A percentile compares a stretch with the other conserved stretches of the same genome.
phyloP scores from a whole-genome alignment of 2,329 filamentous ascomycete species.

The Alternaria viburni region DNA sequence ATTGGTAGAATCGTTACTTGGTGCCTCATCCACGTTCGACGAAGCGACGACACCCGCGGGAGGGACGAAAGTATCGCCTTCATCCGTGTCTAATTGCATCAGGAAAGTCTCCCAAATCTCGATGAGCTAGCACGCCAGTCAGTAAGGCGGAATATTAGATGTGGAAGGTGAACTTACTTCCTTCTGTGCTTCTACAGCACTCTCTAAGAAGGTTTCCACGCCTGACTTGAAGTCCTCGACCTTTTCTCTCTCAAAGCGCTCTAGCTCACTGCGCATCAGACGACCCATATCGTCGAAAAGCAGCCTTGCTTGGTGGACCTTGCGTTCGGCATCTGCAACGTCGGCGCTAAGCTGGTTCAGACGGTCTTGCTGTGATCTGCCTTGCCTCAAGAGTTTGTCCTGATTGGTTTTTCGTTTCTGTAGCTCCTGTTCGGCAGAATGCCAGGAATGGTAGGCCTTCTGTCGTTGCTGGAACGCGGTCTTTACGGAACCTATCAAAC shows the following conservation, averaged over 20 bases:
- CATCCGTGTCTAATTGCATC: conserved; percentile 92
- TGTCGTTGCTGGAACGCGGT: conserved; percentile 90
- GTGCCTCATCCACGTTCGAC: conserved; percentile 21
- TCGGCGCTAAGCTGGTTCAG: conserved; percentile 91
- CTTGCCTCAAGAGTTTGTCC: conserved; percentile 93
- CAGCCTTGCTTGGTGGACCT: conserved; percentile 86
- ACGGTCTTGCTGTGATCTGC: conserved; percentile 93
- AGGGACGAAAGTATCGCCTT: conserved; percentile 61
- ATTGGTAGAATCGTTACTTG: conserved; percentile 15
- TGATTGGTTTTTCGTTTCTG: conserved; percentile 87
- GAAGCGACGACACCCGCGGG: conserved; percentile 48
- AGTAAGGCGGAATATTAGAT: conserved; percentile 11
- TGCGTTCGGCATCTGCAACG: conserved; percentile 92
- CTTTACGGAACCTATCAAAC: conserved; percentile 93
- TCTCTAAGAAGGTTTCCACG: conserved; percentile 96
- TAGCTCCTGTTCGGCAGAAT: conserved; percentile 85
- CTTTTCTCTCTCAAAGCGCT: conserved; percentile 95
- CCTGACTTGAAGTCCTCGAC: conserved; percentile 99
- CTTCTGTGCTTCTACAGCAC: conserved; percentile 96
- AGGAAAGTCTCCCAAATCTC: conserved; percentile 99
- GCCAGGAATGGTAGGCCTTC: conserved; percentile 95
- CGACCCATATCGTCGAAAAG: conserved; percentile 98
- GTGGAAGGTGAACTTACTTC: conserved; percentile 68
- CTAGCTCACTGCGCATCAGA: conserved; percentile 87
- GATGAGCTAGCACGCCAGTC: conserved; percentile 59